A percentile compares a stretch with the other conserved stretches of the same genome.
Evolutionary conservation across 2,329 filamentous ascomycete genomes (phyloP).

Genomic region (Trichoderma sp.): DNA sequence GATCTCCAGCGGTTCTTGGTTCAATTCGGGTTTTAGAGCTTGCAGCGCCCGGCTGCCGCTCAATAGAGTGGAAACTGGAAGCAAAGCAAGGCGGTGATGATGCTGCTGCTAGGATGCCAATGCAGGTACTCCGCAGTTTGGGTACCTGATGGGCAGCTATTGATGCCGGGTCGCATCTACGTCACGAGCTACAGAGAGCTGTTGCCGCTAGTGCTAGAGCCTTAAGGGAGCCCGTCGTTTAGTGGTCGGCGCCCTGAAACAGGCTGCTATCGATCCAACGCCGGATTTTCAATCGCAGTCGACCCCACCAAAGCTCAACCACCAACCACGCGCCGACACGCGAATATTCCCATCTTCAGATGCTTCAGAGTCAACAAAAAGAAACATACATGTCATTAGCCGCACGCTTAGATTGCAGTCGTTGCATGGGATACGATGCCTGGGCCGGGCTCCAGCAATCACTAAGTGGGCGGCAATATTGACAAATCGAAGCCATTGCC

Average conservation of each 20-base stretch:
- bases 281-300: neutral
- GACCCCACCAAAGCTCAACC: constrained; percentile 16
- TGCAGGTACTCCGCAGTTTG: constrained; percentile 14
- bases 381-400: neutral
- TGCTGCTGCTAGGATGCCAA: constrained; percentile 14
- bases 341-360: neutral
- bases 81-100: neutral
- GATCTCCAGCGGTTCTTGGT: constrained; percentile 21
- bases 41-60: constrained; percentile 15
- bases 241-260: neutral
- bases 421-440: neutral
- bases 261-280: neutral
- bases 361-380: neutral
- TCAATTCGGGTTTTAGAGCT: constrained; percentile 11
- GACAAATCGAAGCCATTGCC: neutral
- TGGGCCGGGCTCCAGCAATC: neutral
- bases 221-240: neutral
- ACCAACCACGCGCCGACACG: constrained; percentile 19
- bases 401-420: neutral
- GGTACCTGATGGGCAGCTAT: constrained; percentile 5
- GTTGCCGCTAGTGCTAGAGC: neutral
- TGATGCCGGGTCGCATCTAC: constrained; percentile 29
- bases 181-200: constrained; percentile 29
- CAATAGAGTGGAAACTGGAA: neutral
- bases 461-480: neutral